Conservation (phyloP, 345 rosid species). For the Populus deltoides region DNA sequence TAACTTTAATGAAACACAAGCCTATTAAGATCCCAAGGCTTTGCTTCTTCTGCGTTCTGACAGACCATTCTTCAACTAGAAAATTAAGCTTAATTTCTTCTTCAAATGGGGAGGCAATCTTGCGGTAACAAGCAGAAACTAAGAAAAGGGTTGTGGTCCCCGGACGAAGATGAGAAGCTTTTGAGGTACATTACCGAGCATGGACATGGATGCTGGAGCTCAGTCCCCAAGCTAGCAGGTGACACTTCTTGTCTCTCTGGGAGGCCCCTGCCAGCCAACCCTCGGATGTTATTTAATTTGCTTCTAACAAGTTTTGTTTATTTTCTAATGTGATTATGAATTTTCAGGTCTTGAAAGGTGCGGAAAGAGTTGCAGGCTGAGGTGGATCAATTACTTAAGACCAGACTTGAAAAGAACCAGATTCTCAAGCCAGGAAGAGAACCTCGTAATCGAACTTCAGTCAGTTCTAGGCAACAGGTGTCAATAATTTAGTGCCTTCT, state of each 20-base stretch:
- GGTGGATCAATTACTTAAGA: conserved; percentile 84
- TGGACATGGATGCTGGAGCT: conserved; percentile 86
- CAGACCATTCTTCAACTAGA: neutral
- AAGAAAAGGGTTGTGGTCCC: conserved; percentile 86
- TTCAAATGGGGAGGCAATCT: conserved; percentile 70
- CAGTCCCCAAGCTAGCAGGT: conserved; percentile 87
- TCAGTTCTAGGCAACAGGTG: conserved; percentile 72
- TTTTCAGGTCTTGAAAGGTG: conserved; percentile 68
- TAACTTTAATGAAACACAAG: no score
- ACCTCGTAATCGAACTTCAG: conserved; percentile 68
- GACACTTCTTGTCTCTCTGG: neutral
- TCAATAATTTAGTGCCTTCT: neutral
- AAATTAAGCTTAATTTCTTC: neutral
- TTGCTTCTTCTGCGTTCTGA: conserved; percentile 7
- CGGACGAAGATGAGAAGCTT: conserved; percentile 85
- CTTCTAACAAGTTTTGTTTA: neutral
- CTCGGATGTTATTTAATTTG: no score
- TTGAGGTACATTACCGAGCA: conserved; percentile 57
- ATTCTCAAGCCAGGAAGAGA: conserved; percentile 72
- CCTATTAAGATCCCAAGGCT: neutral
- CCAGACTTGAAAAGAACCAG: conserved; percentile 87
- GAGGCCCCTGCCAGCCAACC: no score
- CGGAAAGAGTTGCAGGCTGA: conserved; percentile 74
- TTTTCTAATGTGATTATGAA: neutral
- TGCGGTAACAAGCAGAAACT: conserved; percentile 75